These are phyloP conservation scores for Cadophora gregata DNA, from an alignment of 2,329 filamentous ascomycete species.

Conservation along the genomic window DNA sequence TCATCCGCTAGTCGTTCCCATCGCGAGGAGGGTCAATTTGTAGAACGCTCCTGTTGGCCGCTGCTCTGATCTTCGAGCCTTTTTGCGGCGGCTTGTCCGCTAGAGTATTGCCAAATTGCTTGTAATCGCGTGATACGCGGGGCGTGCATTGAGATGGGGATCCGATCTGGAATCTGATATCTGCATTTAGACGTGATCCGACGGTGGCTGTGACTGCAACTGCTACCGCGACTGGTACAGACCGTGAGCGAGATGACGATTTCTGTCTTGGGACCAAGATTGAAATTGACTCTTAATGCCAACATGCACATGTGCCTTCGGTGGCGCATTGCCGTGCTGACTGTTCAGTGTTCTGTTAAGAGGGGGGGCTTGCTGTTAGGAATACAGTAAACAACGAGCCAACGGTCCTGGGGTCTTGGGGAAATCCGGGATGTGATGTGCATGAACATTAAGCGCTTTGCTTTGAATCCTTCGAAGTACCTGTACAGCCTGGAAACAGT, in stretches of 20 bases:
- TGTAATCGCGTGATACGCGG: constrained; percentile 10
- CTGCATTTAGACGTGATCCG: constrained; percentile 6
- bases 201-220: constrained; percentile 2
- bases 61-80: background rate
- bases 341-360: constrained; percentile 9
- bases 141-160: constrained; percentile 11
- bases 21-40: background rate
- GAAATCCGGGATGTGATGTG: constrained; percentile 9
- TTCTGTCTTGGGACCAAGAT: background rate
- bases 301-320: constrained; percentile 1
- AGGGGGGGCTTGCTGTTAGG: constrained; percentile 13
- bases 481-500: constrained; percentile 13
- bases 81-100: constrained; percentile 9
- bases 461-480: constrained; percentile 23
- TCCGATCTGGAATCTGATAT: constrained; percentile 11
- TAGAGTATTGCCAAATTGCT: constrained; percentile 18
- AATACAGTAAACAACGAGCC: constrained; percentile 17
- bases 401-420: constrained; percentile 3
- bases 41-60: background rate
- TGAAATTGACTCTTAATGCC: constrained; percentile 4
- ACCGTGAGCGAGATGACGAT: constrained; percentile 6
- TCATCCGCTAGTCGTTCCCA: background rate
- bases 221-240: background rate
- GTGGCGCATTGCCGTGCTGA: constrained; percentile 12
- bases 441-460: constrained; percentile 4